Evolutionary conservation across 768 basidiomycete genomes (phyloP), one percentile per base, ranked within the genome.

Genomic region (Lentinula guzmanii): DNA sequence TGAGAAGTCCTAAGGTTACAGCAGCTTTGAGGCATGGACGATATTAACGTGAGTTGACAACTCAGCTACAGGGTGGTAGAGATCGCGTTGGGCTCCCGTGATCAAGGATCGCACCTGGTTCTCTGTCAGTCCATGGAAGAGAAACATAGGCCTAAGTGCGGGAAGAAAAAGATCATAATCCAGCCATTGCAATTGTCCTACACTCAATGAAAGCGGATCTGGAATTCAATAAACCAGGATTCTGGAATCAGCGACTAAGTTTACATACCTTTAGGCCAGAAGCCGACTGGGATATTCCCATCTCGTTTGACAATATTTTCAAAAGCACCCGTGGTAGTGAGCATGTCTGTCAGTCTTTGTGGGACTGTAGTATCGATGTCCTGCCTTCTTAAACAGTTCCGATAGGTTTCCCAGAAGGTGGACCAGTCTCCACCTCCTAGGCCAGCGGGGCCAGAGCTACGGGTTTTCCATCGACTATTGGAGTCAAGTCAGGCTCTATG

Each of bases 131-230:
- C 82, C 85, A 52, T 76, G 71, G 46, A 76, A 75, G 52, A 86
- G 70, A 68, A 89, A 81, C 43, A 87, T 75, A 13, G 86, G 85
- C 58, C 80, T 82, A 63, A 89, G 70, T 4, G 86, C 84, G 35
- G 85, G 85, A 41, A 89, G 74, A 63, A 89, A 77, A 24, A 82
- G 76, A 64, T 89, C 88, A 65, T 83, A 84, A 63, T 84, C 82
- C 84, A 89, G 83, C 88, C 88, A 89, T 43, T 86, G 85, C 21
- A 89, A 72, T 66, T 89, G 86, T 6, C 86, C 87, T 53, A 87
- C 80, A 24, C 85, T 87, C 39, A 89, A 77, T 39, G 81, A 76
- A 57, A 80, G 73, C 7, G 78, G 76, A 70, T 89, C 87, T 89
- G 24, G 45, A 31, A 50, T 39, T 51, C 55, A 66, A 58, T 21